Percentiles rank a stretch among this genome's conserved stretches.
phyloP scores from a whole-genome alignment of 1,284 basidiomycete species.

The Phellopilus nigrolimitatus region DNA sequence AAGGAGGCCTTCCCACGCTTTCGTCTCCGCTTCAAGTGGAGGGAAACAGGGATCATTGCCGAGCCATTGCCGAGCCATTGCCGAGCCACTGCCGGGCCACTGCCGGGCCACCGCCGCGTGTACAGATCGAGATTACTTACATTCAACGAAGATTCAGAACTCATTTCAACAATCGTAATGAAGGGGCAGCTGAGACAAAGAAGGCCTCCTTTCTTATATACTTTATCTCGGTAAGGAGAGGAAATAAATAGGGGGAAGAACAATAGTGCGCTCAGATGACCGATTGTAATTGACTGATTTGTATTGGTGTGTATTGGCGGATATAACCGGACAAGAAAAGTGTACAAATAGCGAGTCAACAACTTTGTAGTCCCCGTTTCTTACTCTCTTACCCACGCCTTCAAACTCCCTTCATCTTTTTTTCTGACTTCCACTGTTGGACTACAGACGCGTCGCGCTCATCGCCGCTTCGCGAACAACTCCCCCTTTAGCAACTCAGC shows the following conservation, averaged over 20 bases:
- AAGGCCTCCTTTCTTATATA: background rate
- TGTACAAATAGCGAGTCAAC: constrained; percentile 16
- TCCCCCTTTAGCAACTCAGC: constrained; percentile 5
- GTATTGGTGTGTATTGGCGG: background rate
- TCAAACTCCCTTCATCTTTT: constrained; percentile 26
- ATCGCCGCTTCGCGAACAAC: constrained; percentile 9
- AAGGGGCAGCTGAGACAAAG: too few species aligned
- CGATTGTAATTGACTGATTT: too few species aligned
- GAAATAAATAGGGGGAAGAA: background rate
- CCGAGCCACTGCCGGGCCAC: too few species aligned
- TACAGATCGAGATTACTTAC: too few species aligned
- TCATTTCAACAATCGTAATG: background rate
- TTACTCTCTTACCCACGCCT: constrained; percentile 3
- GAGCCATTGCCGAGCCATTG: too few species aligned
- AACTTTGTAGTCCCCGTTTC: constrained; percentile 1
- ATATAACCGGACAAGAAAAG: constrained; percentile 20
- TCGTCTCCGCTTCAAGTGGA: too few species aligned
- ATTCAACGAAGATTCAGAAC: too few species aligned
- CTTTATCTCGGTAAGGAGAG: background rate
- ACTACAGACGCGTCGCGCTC: constrained; percentile 31
- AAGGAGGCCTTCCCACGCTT: too few species aligned
- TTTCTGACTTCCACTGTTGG: constrained; percentile 24
- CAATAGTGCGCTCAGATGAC: too few species aligned
- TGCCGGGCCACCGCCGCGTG: too few species aligned
- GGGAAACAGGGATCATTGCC: too few species aligned